phyloP scores from a whole-genome alignment of 495 filamentous ascomycete genomes.

The Beverwykella pulmonaria region DNA sequence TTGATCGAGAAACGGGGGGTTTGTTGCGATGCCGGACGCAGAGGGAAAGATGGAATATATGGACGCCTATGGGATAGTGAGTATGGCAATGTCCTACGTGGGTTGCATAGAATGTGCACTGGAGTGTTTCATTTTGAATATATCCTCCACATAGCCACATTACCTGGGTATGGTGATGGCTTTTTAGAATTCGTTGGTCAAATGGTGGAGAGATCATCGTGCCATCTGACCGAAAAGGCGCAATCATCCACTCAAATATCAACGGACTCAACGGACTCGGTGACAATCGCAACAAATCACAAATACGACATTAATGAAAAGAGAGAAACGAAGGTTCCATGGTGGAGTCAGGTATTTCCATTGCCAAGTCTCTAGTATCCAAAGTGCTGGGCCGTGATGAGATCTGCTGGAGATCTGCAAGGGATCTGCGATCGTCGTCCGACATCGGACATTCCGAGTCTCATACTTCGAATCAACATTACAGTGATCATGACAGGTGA shows the following conservation, averaged over 20 bases:
- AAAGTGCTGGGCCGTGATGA: background rate
- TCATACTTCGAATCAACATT: conserved; percentile 44
- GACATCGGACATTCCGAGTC: background rate
- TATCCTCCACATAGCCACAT: too few relatives aligned
- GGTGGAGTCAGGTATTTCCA: too few relatives aligned
- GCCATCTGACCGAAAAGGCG: too few relatives aligned
- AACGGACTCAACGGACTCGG: too few relatives aligned
- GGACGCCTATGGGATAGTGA: background rate
- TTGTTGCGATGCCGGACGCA: background rate
- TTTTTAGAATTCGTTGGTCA: background rate
- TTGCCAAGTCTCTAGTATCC: background rate
- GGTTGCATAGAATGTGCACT: background rate
- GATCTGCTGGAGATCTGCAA: background rate
- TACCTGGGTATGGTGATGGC: background rate
- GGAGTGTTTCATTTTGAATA: too few relatives aligned
- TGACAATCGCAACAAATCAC: too few relatives aligned
- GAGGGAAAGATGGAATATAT: background rate
- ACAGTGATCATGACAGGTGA: too few relatives aligned
- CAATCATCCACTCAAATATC: too few relatives aligned
- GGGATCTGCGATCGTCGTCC: background rate
- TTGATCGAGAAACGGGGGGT: background rate
- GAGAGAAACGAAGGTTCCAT: too few relatives aligned
- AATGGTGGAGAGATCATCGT: background rate
- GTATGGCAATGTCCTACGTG: background rate
- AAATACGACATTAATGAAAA: too few relatives aligned